Evolutionary conservation across 139 green algal species (phyloP).

Genomic region (Chlamydomonas sp.): DNA sequence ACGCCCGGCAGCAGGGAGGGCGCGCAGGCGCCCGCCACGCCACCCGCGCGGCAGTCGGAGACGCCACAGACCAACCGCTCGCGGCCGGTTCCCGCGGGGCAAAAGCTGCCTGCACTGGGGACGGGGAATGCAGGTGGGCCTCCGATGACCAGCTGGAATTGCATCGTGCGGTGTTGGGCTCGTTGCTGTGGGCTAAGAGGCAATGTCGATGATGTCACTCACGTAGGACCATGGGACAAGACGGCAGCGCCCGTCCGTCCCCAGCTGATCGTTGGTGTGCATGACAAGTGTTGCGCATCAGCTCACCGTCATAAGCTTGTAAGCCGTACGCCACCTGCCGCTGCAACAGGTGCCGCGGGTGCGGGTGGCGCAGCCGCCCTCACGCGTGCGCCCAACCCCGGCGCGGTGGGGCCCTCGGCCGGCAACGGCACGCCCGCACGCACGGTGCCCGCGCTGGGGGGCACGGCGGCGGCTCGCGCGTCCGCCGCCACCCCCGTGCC

Average conservation of each 20-base stretch:
- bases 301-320: too few species aligned
- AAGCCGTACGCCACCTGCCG: too few species aligned
- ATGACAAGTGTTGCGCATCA: too few species aligned
- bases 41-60: constrained; percentile 49
- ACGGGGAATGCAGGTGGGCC: not conserved
- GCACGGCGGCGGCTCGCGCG: not conserved
- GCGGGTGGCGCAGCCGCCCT: not conserved
- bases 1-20: constrained; percentile 29
- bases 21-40: constrained; percentile 31
- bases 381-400: not conserved
- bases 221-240: too few species aligned
- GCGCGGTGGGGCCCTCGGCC: not conserved
- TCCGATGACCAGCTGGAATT: not conserved
- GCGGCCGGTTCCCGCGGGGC: not conserved
- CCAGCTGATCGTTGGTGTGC: too few species aligned
- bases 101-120: not conserved
- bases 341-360: too few species aligned
- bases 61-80: constrained; percentile 52
- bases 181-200: too few species aligned
- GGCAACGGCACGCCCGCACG: not conserved
- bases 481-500: not conserved
- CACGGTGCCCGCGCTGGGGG: not conserved
- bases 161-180: too few species aligned
- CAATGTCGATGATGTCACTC: too few species aligned
- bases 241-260: too few species aligned